Percentiles rank a stretch among this genome's conserved stretches.
Conservation (phyloP, 352 stramenopile genomes). For the Globisporangium alternatum region DNA sequence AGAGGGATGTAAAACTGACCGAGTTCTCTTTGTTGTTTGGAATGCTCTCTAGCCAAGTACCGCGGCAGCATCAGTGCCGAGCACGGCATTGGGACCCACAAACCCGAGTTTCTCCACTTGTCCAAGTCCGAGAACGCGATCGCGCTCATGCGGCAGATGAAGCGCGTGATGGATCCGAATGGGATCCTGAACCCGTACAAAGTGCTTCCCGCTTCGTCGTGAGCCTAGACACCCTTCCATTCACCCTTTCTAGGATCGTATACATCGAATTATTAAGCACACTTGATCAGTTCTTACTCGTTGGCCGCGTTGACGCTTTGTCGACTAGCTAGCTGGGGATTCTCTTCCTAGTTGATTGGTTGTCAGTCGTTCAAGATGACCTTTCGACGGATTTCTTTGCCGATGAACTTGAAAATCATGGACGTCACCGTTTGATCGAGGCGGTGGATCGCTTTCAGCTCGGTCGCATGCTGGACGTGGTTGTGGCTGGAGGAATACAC, state of each 20-base stretch:
- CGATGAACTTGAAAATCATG: too few species aligned
- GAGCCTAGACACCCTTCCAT: neutral
- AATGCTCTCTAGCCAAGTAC: constrained; percentile 39
- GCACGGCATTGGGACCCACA: constrained; percentile 96
- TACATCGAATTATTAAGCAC: too few species aligned
- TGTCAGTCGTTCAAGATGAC: too few species aligned
- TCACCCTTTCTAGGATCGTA: neutral
- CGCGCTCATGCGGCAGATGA: constrained; percentile 91
- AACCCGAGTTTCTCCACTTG: constrained; percentile 84
- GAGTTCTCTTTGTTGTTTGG: neutral
- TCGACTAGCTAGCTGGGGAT: too few species aligned
- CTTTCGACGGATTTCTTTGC: too few species aligned
- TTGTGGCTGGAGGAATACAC: neutral
- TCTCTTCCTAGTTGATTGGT: too few species aligned
- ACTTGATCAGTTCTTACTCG: too few species aligned
- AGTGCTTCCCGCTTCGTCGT: constrained; percentile 44
- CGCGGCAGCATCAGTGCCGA: constrained; percentile 96
- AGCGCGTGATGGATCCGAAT: constrained; percentile 93
- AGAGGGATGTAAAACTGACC: neutral
- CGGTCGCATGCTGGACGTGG: neutral
- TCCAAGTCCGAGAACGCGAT: constrained; percentile 86
- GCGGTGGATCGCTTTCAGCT: too few species aligned
- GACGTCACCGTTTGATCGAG: too few species aligned
- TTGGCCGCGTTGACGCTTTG: too few species aligned
- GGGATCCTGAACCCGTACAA: constrained; percentile 98